Evolutionary conservation across 352 stramenopile genomes (phyloP), one percentile per base, ranked within the genome.

Genomic region (Pythium dissimile): DNA sequence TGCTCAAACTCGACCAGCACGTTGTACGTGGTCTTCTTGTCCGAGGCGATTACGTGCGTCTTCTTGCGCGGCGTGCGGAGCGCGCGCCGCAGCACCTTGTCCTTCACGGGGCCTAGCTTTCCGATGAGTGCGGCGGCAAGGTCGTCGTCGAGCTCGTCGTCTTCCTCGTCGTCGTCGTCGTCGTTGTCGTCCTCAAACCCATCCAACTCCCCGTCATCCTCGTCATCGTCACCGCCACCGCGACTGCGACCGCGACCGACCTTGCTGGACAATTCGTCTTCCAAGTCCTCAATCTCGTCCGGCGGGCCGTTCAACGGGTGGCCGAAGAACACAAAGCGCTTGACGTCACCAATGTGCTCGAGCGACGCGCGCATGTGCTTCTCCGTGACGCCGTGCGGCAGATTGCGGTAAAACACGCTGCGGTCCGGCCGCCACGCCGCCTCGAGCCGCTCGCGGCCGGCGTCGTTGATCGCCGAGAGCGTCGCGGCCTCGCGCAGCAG

Each of bases 361-460:
- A 94, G 72, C 15, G 80, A 72, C 6, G 83, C 66, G 13, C 77
- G 71, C 60, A 94, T 49, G 52, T 92, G 77, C 57, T 85, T 80
- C 43, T 80, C 67, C 5, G 73, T 89, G 12, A 84, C 78, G 32
- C 77, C 77, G 27, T 80, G 62, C 8, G 85, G 80, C 54, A 94
- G 59, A 50, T 94, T 94, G 26, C 72, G 67, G 63, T 92, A 94
- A 39, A 94, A 92, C n/a, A 83, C 83, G 39, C 70, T 80, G 46
- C 61, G 78, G 6, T 75, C 75, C 1, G 71, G 57, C 30, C 75
- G 66, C 84, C 84, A 94, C 37, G 57, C 31, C 1, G 47, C 51
- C 13, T 69, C 57, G 1, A 92, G 64, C 12, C 66, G 70, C 26
- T 65, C 64, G 18, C 50, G 69, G 20, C 75, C 82, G 0, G 44